Evolutionary conservation across 371 early-diverging fungal species (phyloP).

Genomic region (Mucor circinelloides): DNA sequence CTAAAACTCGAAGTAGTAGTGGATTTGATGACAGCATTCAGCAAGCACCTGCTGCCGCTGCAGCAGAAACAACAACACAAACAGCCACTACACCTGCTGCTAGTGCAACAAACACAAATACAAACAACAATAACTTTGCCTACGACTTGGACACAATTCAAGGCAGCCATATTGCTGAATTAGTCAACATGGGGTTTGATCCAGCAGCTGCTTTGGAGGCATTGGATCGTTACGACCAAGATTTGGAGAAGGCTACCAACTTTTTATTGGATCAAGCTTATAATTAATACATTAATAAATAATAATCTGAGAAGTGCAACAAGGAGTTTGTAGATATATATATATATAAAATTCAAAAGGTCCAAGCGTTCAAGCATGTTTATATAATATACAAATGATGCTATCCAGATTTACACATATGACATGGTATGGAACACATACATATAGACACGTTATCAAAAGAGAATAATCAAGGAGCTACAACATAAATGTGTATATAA

Average conservation of each 20-base stretch:
- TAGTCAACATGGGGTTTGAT: conserved; percentile 70
- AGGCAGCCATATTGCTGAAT: conserved; percentile 43
- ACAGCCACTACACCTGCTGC: not conserved
- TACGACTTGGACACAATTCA: conserved; percentile 24
- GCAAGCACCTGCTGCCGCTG: not conserved
- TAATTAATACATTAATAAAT: conserved; percentile 13
- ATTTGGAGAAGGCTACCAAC: conserved; percentile 70
- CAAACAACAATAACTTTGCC: not conserved
- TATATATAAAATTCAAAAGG: conserved; percentile 2
- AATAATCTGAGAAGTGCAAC: conserved; percentile 1
- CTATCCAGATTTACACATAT: not conserved
- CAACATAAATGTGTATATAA: not conserved
- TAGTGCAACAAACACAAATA: not conserved
- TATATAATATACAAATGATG: not conserved
- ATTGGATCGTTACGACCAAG: conserved; percentile 68
- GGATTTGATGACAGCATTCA: not conserved
- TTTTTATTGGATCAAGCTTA: conserved; percentile 62
- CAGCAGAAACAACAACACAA: not conserved
- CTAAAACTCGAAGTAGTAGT: not conserved
- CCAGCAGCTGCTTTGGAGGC: conserved; percentile 64
- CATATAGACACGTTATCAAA: conserved; percentile 18
- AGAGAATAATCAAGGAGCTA: conserved; percentile 1
- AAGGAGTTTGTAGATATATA: not conserved
- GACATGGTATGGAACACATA: not conserved
- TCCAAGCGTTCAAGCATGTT: conserved; percentile 16